Percentiles rank a stretch among this genome's conserved stretches.
These are phyloP conservation scores for Hyphopichia buzzinii DNA, from an alignment of 1,139 yeast genomes.

Conservation along the genomic window DNA sequence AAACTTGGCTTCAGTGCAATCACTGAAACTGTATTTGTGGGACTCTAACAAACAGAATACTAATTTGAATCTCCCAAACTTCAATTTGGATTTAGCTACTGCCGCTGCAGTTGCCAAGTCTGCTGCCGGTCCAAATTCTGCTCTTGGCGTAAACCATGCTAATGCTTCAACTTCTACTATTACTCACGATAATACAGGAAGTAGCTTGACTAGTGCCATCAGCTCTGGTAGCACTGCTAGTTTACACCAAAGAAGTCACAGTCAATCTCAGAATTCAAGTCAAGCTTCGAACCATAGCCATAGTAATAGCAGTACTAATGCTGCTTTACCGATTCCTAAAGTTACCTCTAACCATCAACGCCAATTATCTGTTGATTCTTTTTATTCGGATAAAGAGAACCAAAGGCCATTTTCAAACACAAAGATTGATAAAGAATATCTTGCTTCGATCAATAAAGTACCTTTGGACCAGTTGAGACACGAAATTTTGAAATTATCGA, in stretches of 20 bases:
- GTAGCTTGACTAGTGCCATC: conserved; percentile 1
- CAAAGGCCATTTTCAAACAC: conserved; percentile 1
- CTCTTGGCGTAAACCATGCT: background rate
- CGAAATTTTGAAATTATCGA: conserved; percentile 38
- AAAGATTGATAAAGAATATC: conserved; percentile 44
- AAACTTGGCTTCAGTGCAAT: conserved; percentile 5
- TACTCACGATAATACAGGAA: conserved; percentile 4
- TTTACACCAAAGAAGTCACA: background rate
- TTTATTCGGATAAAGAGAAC: conserved; percentile 5
- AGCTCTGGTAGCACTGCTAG: background rate
- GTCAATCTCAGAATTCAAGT: background rate
- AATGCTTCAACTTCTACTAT: conserved; percentile 7
- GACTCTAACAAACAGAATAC: conserved; percentile 27
- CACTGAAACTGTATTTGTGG: conserved; percentile 17
- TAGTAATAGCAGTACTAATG: background rate
- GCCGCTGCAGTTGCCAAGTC: conserved; percentile 2
- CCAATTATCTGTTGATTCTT: conserved; percentile 3
- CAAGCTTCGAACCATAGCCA: background rate
- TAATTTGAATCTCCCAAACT: conserved; percentile 27
- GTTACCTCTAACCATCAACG: conserved; percentile 3
- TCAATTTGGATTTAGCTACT: conserved; percentile 19
- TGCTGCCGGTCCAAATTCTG: background rate
- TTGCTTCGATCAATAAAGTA: conserved; percentile 34
- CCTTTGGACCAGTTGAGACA: conserved; percentile 34
- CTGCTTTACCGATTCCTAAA: conserved; percentile 2